Evolutionary conservation across 2,329 filamentous ascomycete genomes (phyloP), one percentile per base, ranked within the genome.

Genomic region (Uncinocarpus reesii): DNA sequence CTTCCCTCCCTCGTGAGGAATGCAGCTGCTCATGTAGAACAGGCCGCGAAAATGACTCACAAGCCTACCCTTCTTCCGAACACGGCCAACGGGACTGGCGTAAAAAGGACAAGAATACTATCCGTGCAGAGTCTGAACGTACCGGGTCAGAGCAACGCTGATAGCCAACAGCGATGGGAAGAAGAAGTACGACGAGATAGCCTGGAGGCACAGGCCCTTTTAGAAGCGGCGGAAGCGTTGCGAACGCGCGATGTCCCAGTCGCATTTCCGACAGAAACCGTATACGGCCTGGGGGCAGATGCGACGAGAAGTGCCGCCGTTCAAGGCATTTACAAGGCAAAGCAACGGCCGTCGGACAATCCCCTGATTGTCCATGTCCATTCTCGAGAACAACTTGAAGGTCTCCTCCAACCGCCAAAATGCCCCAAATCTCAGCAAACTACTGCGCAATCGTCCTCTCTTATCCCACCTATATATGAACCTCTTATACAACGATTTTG

Each of bases 251-350:
- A 86, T 61, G 76, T 76, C 2, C 92, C 92, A 3, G 87, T 98
- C 41, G 92, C 86, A 1, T 98, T 98, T 62, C 92, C 92, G 0
- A 98, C 92, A 0, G 92, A 98, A 69, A 98, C 92, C 0, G 92
- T 98, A 0, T 98, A 98, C 63, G 92, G 92, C 0, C 76, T 98
- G 6, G 92, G 88, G n/a, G 92, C 92, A 11, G 92, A 96, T 69
- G 92, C 92, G 8, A 96, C 89, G 21, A 79, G 87, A 58, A 87
- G 82, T 59, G 73, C 71, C 20, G 84, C 90, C 1, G 90, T 96
- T 5, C 80, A 77, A 60, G 89, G 88, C n/a, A 98, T 98, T 56
- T 98, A 92, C 65, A 75, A 79, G 18, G 88, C 86, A 45, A 98
- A 98, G 69, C 84, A 87, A 48, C 73, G 92, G 48, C 92, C 92